Base-by-base conservation (phyloP, 1,284 basidiomycete genomes). In the Cerioporus squamosus region DNA sequence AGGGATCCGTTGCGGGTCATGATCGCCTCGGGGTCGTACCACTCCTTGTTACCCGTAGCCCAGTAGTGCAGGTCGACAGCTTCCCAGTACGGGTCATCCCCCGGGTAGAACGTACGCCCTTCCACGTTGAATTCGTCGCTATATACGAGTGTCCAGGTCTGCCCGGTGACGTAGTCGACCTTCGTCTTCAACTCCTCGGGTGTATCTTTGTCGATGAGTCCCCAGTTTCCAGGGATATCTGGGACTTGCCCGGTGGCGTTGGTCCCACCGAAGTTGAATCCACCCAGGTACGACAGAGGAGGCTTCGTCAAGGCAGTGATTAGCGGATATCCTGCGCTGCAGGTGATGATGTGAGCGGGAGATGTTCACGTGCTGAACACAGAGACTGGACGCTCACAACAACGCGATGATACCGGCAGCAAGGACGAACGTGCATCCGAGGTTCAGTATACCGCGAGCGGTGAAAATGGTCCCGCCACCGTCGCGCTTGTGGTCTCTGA, bases 81-180 rank as follows among this genome's bases (percentile, higher is more conserved):
- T 66, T 88, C 86, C 86, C 87, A 90, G 68, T 82, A 85, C 14
- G 84, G 78, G 59, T 85, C 84, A 55, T 84, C 81, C 38, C 77
- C 72, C 45, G 82, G 79, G 74, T 90, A 95, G 73, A 96, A 96
- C 0, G 89, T 84, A 36, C 94, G 83, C 4, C 84, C 91, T 15
- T 90, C 87, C 17, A 77, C 77, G 54, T 96, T 87, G 74, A 97
- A 97, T 75, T 97, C 95, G 73, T 97, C 94, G 46, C 90, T 93
- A 70, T 91, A 95, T 2, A 94, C 87, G 8, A 96, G 79, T 53
- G 87, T 83, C 76, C 77, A 77, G 29, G 79, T 70, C 6, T 76
- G 68, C 5, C 75, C 72, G 6, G 87, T 81, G 23, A 72, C 69
- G 68, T 78, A 85, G 49, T 89, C 88, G 5, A 72, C 69, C 48